Conservation (phyloP, 495 filamentous ascomycete genomes). For the Lichina pygmaea region DNA sequence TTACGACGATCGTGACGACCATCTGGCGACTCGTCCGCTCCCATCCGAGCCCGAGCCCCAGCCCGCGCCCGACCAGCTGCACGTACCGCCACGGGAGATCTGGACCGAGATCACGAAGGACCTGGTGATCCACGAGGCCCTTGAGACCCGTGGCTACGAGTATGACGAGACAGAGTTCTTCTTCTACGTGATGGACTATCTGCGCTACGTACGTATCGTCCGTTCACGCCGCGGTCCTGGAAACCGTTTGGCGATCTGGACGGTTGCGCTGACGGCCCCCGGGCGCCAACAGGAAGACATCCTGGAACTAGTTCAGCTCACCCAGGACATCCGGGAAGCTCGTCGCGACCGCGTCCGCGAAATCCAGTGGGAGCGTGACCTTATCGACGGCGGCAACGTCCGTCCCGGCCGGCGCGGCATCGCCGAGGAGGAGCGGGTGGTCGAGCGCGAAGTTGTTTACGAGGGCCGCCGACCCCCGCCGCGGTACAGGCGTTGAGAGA, state of each 20-base stretch:
- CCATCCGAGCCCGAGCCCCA: conserved; percentile 16
- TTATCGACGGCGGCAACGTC: conserved; percentile 3
- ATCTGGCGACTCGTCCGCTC: conserved; percentile 17
- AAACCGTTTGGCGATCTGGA: conserved; percentile 7
- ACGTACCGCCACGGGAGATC: conserved; percentile 17
- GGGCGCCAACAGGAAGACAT: conserved; percentile 46
- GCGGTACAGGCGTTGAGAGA: too few relatives aligned
- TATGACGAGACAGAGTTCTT: conserved; percentile 76
- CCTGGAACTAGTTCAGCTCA: conserved; percentile 49
- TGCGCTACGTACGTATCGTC: conserved; percentile 43
- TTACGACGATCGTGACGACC: conserved; percentile 11
- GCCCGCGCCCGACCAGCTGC: too few relatives aligned
- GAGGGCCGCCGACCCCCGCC: conserved; percentile 12
- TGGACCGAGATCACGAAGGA: conserved; percentile 98
- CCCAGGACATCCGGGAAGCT: conserved; percentile 52
- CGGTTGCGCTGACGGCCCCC: neutral
- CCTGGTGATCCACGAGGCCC: conserved; percentile 64
- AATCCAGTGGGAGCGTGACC: conserved; percentile 51
- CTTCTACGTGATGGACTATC: conserved; percentile 82
- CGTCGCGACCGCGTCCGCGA: conserved; percentile 55
- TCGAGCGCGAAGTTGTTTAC: conserved; percentile 30
- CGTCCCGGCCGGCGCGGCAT: conserved; percentile 4
- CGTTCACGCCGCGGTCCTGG: too few relatives aligned
- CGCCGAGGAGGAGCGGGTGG: conserved; percentile 26
- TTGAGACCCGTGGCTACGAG: conserved; percentile 61